Evolutionary conservation across 1,139 yeast genomes (phyloP).

Genomic region (Taphrina sp.): DNA sequence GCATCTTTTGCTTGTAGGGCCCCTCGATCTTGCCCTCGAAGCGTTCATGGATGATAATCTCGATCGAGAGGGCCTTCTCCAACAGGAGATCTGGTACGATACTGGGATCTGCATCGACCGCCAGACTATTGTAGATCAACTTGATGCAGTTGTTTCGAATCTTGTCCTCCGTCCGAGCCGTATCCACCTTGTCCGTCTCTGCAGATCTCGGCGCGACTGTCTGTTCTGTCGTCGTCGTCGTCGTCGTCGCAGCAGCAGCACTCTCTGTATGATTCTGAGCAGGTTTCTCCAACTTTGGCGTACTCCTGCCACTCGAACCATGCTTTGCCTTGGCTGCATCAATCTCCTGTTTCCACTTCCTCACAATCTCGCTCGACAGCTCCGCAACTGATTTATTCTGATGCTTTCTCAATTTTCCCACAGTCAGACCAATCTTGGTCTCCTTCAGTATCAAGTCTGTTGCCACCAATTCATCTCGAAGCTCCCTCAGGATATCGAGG

Average conservation of each 20-base stretch:
- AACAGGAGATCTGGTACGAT: conserved; percentile 58
- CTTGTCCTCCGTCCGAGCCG: conserved; percentile 49
- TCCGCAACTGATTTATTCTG: conserved; percentile 62
- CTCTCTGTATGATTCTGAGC: conserved; percentile 37
- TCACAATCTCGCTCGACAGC: conserved; percentile 77
- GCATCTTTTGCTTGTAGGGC: conserved; percentile 71
- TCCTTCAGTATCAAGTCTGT: conserved; percentile 75
- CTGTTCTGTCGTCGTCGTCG: conserved; percentile 33
- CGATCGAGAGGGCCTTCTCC: conserved; percentile 67
- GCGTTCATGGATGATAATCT: conserved; percentile 59
- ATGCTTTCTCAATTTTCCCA: conserved; percentile 78
- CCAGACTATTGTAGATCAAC: conserved; percentile 84
- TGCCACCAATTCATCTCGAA: conserved; percentile 75
- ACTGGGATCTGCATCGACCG: conserved; percentile 65
- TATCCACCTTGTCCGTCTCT: conserved; percentile 33
- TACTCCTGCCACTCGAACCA: not conserved
- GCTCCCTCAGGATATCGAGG: conserved; percentile 61
- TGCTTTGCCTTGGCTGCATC: conserved; percentile 59
- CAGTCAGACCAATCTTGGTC: conserved; percentile 98
- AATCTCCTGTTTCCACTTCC: conserved; percentile 87
- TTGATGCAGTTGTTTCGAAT: conserved; percentile 81
- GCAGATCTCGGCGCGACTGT: conserved; percentile 31
- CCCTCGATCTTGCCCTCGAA: conserved; percentile 53
- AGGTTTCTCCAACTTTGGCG: conserved; percentile 44
- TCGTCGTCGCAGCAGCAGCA: conserved; percentile 25